Evolutionary conservation across 2,329 filamentous ascomycete species (phyloP).

Genomic region (Lojkania enalia): DNA sequence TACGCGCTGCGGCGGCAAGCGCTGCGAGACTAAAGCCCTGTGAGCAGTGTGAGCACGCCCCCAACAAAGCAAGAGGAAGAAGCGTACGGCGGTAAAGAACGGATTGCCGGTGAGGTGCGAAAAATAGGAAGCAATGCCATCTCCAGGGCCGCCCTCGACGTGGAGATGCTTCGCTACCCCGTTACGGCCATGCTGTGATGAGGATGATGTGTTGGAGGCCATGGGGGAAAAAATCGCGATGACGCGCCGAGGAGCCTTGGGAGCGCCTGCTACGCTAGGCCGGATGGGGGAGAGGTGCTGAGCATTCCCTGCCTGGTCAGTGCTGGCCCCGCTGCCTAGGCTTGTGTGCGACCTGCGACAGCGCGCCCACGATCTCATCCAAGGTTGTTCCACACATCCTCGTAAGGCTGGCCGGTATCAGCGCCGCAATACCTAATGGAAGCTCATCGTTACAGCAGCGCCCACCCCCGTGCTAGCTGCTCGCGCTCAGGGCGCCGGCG

Average conservation of each 20-base stretch:
- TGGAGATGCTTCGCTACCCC: slow-evolving; percentile 43
- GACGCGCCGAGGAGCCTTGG: slow-evolving; percentile 4
- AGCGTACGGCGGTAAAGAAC: slow-evolving; percentile 59
- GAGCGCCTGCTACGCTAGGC: slow-evolving; percentile 19
- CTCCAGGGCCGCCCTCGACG: slow-evolving; percentile 25
- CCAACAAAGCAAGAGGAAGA: slow-evolving; percentile 46
- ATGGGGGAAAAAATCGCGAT: slow-evolving; percentile 20
- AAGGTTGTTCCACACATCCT: no score
- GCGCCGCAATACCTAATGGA: no score
- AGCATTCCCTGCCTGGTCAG: no score
- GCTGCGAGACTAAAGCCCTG: slow-evolving; percentile 87
- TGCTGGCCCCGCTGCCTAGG: no score
- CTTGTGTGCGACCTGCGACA: no score
- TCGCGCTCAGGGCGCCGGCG: slow-evolving; percentile 15
- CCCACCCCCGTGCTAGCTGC: no score
- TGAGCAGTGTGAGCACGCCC: slow-evolving; percentile 35
- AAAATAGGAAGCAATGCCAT: slow-evolving; percentile 46
- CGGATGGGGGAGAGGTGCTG: no score
- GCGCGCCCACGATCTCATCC: no score
- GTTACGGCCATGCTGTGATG: slow-evolving; percentile 32
- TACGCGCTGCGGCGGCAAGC: slow-evolving; percentile 77
- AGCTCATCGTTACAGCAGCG: no score
- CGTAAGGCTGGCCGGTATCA: no score
- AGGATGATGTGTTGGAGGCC: slow-evolving; percentile 43
- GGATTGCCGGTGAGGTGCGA: slow-evolving; percentile 54